A percentile compares a stretch with the other conserved stretches of the same genome.
Evolutionary conservation across 495 filamentous ascomycete genomes (phyloP).

Genomic region (Lichina pygmaea): DNA sequence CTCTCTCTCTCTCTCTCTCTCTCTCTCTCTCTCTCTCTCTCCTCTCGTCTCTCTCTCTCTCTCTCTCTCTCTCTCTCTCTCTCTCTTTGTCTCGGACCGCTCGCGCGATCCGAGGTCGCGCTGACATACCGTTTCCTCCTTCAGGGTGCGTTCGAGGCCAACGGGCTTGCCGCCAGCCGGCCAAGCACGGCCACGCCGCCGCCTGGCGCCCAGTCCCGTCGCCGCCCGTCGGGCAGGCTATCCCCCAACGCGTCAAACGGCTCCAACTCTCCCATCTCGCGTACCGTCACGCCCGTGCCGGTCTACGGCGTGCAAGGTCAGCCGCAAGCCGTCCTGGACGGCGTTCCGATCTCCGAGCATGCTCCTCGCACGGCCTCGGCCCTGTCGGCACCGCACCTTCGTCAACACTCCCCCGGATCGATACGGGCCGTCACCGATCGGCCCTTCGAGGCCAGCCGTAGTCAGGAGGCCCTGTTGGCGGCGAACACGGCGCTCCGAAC

Average conservation of each 20-base stretch:
- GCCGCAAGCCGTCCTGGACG: slow-evolving; percentile 55
- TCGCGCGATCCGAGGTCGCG: too few relatives aligned
- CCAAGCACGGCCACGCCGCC: slow-evolving; percentile 28
- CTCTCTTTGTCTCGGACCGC: neutral
- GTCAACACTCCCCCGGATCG: slow-evolving; percentile 40
- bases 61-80: slow-evolving; percentile 8
- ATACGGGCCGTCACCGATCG: slow-evolving; percentile 48
- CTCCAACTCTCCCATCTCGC: slow-evolving; percentile 65
- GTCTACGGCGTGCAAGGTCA: slow-evolving; percentile 36
- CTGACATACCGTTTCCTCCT: slow-evolving; percentile 3
- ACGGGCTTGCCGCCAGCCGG: slow-evolving; percentile 28
- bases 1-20: slow-evolving; percentile 5
- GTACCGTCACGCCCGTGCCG: slow-evolving; percentile 51
- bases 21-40: slow-evolving; percentile 2
- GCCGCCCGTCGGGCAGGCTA: slow-evolving; percentile 43
- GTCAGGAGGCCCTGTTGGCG: slow-evolving; percentile 51
- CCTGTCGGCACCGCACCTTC: slow-evolving; percentile 22
- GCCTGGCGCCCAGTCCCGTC: slow-evolving; percentile 23
- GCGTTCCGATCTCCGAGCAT: slow-evolving; percentile 34
- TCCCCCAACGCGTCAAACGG: slow-evolving; percentile 49
- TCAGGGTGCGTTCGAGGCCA: slow-evolving; percentile 26
- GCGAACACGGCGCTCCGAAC: slow-evolving; percentile 66
- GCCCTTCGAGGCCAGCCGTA: slow-evolving; percentile 46
- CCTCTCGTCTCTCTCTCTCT: too few relatives aligned
- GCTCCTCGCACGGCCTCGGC: slow-evolving; percentile 32